Percentiles rank a stretch among this genome's conserved stretches.
phyloP scores from a whole-genome alignment of 2,329 filamentous ascomycete genomes.

The Drechslerella dactyloides region DNA sequence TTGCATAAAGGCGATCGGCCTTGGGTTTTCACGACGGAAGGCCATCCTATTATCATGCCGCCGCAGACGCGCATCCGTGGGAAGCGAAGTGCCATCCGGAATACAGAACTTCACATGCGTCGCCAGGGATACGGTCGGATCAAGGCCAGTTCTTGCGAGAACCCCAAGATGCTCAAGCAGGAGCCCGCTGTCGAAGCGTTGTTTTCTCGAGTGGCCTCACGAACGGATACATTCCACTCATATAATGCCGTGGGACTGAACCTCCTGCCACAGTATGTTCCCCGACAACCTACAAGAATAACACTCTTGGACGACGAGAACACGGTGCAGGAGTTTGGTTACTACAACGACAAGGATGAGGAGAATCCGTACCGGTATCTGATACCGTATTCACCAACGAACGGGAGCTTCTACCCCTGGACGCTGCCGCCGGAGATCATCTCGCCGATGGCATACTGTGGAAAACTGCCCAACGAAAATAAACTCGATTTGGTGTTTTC shows the following conservation, averaged over 20 bases:
- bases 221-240: conserved; percentile 84
- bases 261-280: conserved; percentile 68
- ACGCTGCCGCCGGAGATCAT: conserved; percentile 79
- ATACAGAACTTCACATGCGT: conserved; percentile 20
- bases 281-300: conserved; percentile 56
- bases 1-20: conserved; percentile 84
- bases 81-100: conserved; percentile 24
- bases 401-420: conserved; percentile 91
- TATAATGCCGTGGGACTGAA: conserved; percentile 83
- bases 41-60: conserved; percentile 88
- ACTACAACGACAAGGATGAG: conserved; percentile 62
- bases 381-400: conserved; percentile 68
- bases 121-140: neutral
- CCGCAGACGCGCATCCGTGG: conserved; percentile 41
- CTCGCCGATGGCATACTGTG: conserved; percentile 77
- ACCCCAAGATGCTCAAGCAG: conserved; percentile 17
- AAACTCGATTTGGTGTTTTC: conserved; percentile 75
- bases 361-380: conserved; percentile 64
- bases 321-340: conserved; percentile 55
- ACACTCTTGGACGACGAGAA: conserved; percentile 57
- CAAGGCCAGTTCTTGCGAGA: conserved; percentile 16
- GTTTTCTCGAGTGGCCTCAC: conserved; percentile 75
- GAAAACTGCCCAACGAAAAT: conserved; percentile 71
- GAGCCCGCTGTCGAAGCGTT: conserved; percentile 43
- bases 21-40: conserved; percentile 94